Evolutionary conservation across 2,329 filamentous ascomycete genomes (phyloP).

Genomic region (Pseudopyrenochaeta lycopersici): DNA sequence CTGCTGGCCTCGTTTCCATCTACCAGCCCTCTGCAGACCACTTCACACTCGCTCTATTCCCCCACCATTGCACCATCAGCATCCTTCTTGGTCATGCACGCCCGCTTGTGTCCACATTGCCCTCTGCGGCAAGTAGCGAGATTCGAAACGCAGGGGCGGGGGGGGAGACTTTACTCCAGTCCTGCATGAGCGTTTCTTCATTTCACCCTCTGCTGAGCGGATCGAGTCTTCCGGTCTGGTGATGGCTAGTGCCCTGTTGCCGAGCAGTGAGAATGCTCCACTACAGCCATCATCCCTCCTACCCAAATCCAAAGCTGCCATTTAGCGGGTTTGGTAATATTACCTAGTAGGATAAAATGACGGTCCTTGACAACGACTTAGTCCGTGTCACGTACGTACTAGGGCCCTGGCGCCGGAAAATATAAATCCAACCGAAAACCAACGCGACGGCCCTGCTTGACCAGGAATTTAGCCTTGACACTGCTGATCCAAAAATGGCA

Average conservation of each 20-base stretch:
- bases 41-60: constrained; percentile 1
- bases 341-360: too few species aligned
- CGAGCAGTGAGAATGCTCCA: not conserved
- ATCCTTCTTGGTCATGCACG: not conserved
- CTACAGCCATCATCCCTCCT: not conserved
- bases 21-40: constrained; percentile 11
- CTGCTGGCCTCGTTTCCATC: constrained; percentile 8
- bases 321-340: too few species aligned
- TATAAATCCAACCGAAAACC: constrained; percentile 27
- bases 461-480: constrained; percentile 41
- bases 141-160: constrained; percentile 30
- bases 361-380: constrained; percentile 15
- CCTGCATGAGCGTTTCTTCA: constrained; percentile 38
- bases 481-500: constrained; percentile 43
- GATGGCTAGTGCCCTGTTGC: constrained; percentile 5
- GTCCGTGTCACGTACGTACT: constrained; percentile 22
- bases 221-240: constrained; percentile 12
- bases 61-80: not conserved
- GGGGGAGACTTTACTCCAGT: constrained; percentile 25
- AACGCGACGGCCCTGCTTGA: constrained; percentile 30
- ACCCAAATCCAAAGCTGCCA: too few species aligned
- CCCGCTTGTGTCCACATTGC: constrained; percentile 9
- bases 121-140: constrained; percentile 28
- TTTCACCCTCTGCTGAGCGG: constrained; percentile 17
- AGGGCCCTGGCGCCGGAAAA: constrained; percentile 34